These are phyloP conservation scores for Solanum ahanhuiri DNA, from an alignment of 257 asterid species.

Conservation along the genomic window DNA sequence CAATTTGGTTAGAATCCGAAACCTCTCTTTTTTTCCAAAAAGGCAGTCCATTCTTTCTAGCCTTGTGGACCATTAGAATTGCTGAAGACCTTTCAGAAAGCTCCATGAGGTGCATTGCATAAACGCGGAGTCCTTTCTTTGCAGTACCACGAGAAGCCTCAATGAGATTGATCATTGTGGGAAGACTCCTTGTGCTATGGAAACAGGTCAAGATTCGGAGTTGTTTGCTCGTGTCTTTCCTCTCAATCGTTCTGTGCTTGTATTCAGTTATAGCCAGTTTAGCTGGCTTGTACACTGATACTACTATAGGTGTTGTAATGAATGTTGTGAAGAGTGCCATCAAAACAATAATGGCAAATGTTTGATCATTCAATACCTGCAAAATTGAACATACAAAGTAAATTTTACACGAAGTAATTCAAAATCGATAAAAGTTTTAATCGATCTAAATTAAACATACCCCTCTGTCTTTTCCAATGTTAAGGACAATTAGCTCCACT, in stretches of 20 bases:
- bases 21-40: slow-evolving; percentile 26
- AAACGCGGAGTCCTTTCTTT: slow-evolving; percentile 38
- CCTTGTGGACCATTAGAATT: slow-evolving; percentile 53
- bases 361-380: slow-evolving; percentile 53
- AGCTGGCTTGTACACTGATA: slow-evolving; percentile 41
- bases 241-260: slow-evolving; percentile 33
- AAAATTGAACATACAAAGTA: background rate
- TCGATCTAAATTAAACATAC: background rate
- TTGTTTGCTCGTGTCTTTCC: slow-evolving; percentile 19
- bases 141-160: slow-evolving; percentile 45
- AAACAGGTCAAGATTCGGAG: slow-evolving; percentile 42
- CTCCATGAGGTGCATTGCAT: slow-evolving; percentile 58
- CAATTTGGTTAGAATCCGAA: slow-evolving; percentile 23
- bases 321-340: slow-evolving; percentile 62
- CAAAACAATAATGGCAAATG: slow-evolving; percentile 46
- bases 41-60: slow-evolving; percentile 39
- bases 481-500: slow-evolving; percentile 42
- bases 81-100: slow-evolving; percentile 51
- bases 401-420: background rate
- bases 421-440: background rate
- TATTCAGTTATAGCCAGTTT: slow-evolving; percentile 18
- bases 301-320: slow-evolving; percentile 40
- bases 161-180: slow-evolving; percentile 41
- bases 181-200: slow-evolving; percentile 34
- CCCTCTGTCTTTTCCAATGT: slow-evolving; percentile 33